Evolutionary conservation across 257 asterid genomes (phyloP).

Genomic region (Craterostigma plantagineum): DNA sequence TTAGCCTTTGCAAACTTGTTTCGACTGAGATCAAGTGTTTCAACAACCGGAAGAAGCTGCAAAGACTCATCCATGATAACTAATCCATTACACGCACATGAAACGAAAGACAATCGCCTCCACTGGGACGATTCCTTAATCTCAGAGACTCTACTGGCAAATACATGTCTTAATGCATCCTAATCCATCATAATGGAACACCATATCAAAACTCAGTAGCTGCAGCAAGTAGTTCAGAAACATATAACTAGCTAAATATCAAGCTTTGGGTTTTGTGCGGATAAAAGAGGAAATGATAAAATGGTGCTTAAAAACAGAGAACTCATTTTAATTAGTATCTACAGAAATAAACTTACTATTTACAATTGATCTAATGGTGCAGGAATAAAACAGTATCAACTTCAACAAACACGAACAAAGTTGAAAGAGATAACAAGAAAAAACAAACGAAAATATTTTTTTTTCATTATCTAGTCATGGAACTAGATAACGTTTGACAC

Average conservation of each 20-base stretch:
- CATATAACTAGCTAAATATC: neutral
- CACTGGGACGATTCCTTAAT: constrained; percentile 72
- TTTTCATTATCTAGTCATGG: too few species aligned
- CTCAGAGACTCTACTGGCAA: constrained; percentile 77
- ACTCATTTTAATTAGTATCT: too few species aligned
- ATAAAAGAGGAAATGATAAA: too few species aligned
- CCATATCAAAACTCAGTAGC: neutral
- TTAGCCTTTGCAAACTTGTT: constrained; percentile 83
- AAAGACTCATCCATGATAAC: constrained; percentile 93
- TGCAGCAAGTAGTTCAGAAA: neutral
- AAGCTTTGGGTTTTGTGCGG: too few species aligned
- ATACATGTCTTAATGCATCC: constrained; percentile 91
- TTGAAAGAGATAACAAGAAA: too few species aligned
- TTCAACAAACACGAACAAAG: too few species aligned
- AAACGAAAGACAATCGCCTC: constrained; percentile 72
- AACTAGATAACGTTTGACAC: too few species aligned
- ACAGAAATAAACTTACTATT: too few species aligned
- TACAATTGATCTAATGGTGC: too few species aligned
- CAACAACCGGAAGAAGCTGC: constrained; percentile 83
- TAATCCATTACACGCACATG: constrained; percentile 72
- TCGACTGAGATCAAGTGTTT: constrained; percentile 86
- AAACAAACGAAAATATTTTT: too few species aligned
- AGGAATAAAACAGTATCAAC: too few species aligned
- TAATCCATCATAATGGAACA: constrained; percentile 10
- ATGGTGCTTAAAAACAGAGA: too few species aligned